Evolutionary conservation across 2,329 filamentous ascomycete genomes (phyloP).

Genomic region (Hymenoscyphus repandus): DNA sequence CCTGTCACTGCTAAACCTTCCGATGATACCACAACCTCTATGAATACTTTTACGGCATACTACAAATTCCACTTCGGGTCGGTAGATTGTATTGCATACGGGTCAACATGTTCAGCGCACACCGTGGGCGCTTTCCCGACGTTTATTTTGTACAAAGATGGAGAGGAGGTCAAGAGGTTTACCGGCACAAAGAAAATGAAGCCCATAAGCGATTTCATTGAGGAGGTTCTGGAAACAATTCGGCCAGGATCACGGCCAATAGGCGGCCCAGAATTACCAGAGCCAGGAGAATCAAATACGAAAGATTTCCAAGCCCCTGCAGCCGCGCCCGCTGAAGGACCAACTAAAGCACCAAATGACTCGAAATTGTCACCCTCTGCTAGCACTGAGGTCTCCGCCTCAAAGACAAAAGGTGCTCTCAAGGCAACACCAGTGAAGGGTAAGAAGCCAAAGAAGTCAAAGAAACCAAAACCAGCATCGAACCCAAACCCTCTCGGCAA

Average conservation of each 20-base stretch:
- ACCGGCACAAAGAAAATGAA: conserved; percentile 64
- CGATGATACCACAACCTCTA: conserved; percentile 41
- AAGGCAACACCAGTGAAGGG: conserved; percentile 32
- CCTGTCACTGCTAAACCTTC: conserved; percentile 40
- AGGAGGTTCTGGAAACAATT: conserved; percentile 69
- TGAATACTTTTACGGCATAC: conserved; percentile 63
- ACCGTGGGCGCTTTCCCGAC: conserved; percentile 68
- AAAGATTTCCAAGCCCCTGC: conserved; percentile 21
- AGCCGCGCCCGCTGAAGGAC: conserved; percentile 12
- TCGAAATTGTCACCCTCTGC: conserved; percentile 11
- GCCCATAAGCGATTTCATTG: conserved; percentile 63
- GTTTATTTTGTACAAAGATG: conserved; percentile 75
- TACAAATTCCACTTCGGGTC: conserved; percentile 87
- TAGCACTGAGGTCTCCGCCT: conserved; percentile 3
- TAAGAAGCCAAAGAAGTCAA: conserved; percentile 42
- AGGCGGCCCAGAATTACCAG: conserved; percentile 52
- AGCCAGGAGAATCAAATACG: conserved; percentile 54
- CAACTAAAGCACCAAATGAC: conserved; percentile 11
- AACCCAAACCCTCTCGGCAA: conserved; percentile 70
- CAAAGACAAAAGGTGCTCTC: conserved; percentile 10
- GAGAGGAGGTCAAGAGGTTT: conserved; percentile 58
- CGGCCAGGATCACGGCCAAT: conserved; percentile 75
- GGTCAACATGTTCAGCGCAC: conserved; percentile 68
- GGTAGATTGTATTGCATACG: conserved; percentile 80
- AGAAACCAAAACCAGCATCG: conserved; percentile 49